Conservation (phyloP, 192 early-diverging fungal genomes). For the Rhizophagus prolifer region DNA sequence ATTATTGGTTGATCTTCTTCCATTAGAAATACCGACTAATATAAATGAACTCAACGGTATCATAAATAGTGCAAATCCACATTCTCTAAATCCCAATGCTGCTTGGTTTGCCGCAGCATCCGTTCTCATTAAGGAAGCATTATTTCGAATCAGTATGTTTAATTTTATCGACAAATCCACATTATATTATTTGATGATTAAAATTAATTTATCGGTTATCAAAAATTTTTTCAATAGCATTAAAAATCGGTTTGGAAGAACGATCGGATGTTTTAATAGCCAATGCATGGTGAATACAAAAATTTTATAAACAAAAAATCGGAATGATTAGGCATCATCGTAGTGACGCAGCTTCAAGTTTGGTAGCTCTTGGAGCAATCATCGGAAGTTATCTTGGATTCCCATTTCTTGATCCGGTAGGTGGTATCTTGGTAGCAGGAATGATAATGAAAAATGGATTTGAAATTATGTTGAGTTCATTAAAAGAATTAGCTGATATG, state of each 20-base stretch:
- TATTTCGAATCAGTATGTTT: slow-evolving; percentile 64
- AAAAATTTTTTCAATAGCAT: slow-evolving; percentile 33
- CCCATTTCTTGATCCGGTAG: slow-evolving; percentile 71
- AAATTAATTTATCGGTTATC: neutral
- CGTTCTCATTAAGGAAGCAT: slow-evolving; percentile 73
- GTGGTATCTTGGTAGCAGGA: slow-evolving; percentile 71
- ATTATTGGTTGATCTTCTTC: slow-evolving; percentile 42
- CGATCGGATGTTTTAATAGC: slow-evolving; percentile 74
- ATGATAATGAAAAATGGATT: slow-evolving; percentile 68
- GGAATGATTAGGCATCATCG: slow-evolving; percentile 68
- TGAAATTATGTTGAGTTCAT: slow-evolving; percentile 43
- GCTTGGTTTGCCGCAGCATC: slow-evolving; percentile 69
- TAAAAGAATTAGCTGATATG: slow-evolving; percentile 44
- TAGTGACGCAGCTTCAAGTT: slow-evolving; percentile 68
- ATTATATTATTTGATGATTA: neutral
- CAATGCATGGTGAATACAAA: slow-evolving; percentile 64
- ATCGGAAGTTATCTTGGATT: slow-evolving; percentile 70
- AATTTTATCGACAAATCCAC: neutral
- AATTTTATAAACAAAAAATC: neutral
- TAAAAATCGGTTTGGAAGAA: slow-evolving; percentile 60
- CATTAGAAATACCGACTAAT: slow-evolving; percentile 6
- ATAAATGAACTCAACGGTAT: neutral
- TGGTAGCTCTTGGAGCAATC: slow-evolving; percentile 74
- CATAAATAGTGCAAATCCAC: slow-evolving; percentile 26
- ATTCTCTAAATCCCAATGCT: slow-evolving; percentile 58